Percentiles rank a stretch among this genome's conserved stretches.
These are phyloP conservation scores for Angomonas ambiguus DNA, from an alignment of 208 protist species.

Conservation along the genomic window DNA sequence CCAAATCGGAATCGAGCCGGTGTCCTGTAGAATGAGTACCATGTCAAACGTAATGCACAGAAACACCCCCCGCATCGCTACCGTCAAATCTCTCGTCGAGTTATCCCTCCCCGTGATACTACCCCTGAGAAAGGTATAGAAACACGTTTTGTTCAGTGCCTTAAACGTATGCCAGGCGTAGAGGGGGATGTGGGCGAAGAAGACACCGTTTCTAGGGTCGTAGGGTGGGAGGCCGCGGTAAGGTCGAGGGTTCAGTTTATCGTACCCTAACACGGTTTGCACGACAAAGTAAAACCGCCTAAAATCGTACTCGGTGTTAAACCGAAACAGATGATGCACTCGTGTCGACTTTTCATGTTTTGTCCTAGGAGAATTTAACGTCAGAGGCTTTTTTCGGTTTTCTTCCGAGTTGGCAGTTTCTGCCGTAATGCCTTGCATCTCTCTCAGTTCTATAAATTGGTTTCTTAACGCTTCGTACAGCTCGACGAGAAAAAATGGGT, in stretches of 20 bases:
- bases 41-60: slow-evolving; percentile 72
- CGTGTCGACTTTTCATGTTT: slow-evolving; percentile 27
- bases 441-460: slow-evolving; percentile 21
- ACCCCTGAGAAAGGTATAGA: slow-evolving; percentile 57
- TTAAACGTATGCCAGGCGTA: slow-evolving; percentile 72
- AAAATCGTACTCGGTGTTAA: slow-evolving; percentile 26
- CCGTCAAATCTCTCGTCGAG: slow-evolving; percentile 23
- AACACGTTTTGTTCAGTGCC: slow-evolving; percentile 45
- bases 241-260: slow-evolving; percentile 50
- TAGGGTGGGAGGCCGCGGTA: slow-evolving; percentile 68
- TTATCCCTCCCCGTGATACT: slow-evolving; percentile 43
- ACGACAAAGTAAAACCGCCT: slow-evolving; percentile 54
- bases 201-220: slow-evolving; percentile 72
- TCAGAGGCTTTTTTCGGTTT: slow-evolving; percentile 21
- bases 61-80: slow-evolving; percentile 33
- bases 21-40: slow-evolving; percentile 48
- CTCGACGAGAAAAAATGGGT: slow-evolving; percentile 23
- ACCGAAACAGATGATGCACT: slow-evolving; percentile 25
- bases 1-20: slow-evolving; percentile 55
- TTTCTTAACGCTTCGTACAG: slow-evolving; percentile 31
- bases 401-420: slow-evolving; percentile 11
- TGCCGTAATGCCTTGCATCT: slow-evolving; percentile 7
- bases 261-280: slow-evolving; percentile 66
- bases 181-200: slow-evolving; percentile 66
- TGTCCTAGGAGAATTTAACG: slow-evolving; percentile 41